These are phyloP conservation scores for Tetradesmus obliquus DNA, from an alignment of 139 green algal species.

Conservation along the genomic window DNA sequence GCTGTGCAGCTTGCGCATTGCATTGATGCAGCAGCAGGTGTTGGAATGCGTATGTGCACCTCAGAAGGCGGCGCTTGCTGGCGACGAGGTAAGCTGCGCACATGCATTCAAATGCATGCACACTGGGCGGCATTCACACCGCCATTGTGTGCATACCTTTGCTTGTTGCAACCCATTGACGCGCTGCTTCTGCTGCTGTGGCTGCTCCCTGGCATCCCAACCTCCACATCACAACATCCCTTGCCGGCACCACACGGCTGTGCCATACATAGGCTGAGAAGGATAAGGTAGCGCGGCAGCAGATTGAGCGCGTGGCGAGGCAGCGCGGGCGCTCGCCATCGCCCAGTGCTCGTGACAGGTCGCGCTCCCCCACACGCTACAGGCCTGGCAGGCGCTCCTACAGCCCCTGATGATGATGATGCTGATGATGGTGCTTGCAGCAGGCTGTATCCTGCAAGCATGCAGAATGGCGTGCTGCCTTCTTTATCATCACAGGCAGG, in stretches of 20 bases:
- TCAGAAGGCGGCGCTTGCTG: too few relatives aligned
- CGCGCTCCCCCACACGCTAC: neutral
- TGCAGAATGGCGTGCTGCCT: neutral
- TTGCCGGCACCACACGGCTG: neutral
- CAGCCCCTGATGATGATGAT: neutral
- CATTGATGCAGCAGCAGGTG: too few relatives aligned
- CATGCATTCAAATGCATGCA: too few relatives aligned
- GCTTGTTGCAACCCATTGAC: neutral
- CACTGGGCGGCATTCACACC: too few relatives aligned
- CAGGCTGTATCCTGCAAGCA: neutral
- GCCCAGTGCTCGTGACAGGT: neutral
- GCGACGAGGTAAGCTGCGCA: too few relatives aligned
- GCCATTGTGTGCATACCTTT: too few relatives aligned
- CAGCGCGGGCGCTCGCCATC: constrained; percentile 4
- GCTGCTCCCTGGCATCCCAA: neutral
- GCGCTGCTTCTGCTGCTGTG: neutral
- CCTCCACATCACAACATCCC: neutral
- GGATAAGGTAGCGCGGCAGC: constrained; percentile 43
- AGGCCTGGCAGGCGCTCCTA: neutral
- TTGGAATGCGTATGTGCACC: too few relatives aligned
- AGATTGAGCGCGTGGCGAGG: constrained; percentile 33
- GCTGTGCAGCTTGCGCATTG: too few relatives aligned
- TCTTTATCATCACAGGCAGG: too few relatives aligned
- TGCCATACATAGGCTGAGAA: constrained; percentile 25
- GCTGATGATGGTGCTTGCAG: neutral